phyloP scores from a whole-genome alignment of 805 yeast species.

The Metschnikowia reukaufii region DNA sequence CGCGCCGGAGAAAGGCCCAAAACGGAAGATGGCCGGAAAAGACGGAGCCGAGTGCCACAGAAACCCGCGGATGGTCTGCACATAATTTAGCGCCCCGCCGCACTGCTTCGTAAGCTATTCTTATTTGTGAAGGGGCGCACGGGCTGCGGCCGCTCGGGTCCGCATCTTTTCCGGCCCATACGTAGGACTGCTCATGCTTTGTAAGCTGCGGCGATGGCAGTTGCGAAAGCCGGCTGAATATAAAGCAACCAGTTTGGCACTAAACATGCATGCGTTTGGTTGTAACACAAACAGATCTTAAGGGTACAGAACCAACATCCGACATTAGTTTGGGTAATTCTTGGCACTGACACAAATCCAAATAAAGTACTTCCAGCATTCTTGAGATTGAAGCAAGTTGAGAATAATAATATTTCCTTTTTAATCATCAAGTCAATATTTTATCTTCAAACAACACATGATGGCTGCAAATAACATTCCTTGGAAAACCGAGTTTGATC shows the following conservation, averaged over 20 bases:
- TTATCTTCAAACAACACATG: too few species aligned
- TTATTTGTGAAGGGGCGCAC: not conserved
- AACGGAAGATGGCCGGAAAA: not conserved
- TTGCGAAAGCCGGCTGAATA: not conserved
- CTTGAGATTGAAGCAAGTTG: not conserved
- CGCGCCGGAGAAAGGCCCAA: not conserved
- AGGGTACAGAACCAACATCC: too few species aligned
- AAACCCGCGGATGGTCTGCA: not conserved
- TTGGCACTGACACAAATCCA: too few species aligned
- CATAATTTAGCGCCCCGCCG: not conserved
- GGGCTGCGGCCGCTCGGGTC: constrained; percentile 1
- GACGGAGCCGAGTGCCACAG: not conserved
- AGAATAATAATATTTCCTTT: too few species aligned
- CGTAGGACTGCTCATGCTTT: not conserved
- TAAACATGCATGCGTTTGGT: not conserved
- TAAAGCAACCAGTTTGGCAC: not conserved
- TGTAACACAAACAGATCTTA: not conserved
- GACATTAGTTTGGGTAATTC: too few species aligned
- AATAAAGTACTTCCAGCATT: too few species aligned
- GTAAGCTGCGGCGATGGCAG: constrained; percentile 4
- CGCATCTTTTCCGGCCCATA: not conserved
- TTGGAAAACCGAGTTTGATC: constrained; percentile 20
- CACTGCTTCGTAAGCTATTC: not conserved
- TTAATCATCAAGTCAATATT: too few species aligned
- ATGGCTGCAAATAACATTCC: not conserved